Base-by-base conservation (phyloP, 257 asterid genomes). In the Solanum appendiculatum region DNA sequence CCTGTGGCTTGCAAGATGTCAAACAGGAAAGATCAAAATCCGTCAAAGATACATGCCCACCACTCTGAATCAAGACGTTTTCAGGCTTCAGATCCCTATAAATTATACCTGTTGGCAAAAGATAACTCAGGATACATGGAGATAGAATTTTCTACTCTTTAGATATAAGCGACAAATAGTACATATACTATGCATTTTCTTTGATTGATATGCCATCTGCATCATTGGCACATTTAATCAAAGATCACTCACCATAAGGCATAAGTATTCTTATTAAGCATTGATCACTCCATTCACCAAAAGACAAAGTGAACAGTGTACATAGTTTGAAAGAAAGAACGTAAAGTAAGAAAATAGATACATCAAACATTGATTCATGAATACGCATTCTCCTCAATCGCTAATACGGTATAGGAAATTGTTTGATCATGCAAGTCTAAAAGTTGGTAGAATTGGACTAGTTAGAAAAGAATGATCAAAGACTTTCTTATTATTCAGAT, bases 1-100 rank as follows among this genome's bases (percentile, higher is more conserved):
- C 99, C 96, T 97, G 98, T 63, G 99, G 99, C 89, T 93, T 92
- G 95, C 99, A 97, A 90, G 99, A 96, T 88, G 99, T 97, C 92
- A 97, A 93, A 87, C 99, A 97, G 78, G 99, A 97, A 91, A 97
- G 90, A 92, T 96, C 99, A 84, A 97, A 97, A 91, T 97, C 99
- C 29, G 99, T 97, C 91, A 97, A 92, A 88, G 98, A 86, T 36
- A 97, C 90, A 85, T 97, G 99, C 72, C 99, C 99, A 42, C 90
- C 90, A 87, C 92, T 78, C 88, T 95, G 99, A 86, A 97, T 92
- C 63, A 96, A 89, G 51, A 97, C 95, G 86, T 97, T 96, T 92
- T 97, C 99, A 4, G 99, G 99, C 93, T 97, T 97, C 82, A 97
- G 87, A 89, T 97, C 99, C 94, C 99, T 91, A 92, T 97, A 97